Conservation (phyloP, 2,329 filamentous ascomycete genomes). For the Sporothrix protearum region DNA sequence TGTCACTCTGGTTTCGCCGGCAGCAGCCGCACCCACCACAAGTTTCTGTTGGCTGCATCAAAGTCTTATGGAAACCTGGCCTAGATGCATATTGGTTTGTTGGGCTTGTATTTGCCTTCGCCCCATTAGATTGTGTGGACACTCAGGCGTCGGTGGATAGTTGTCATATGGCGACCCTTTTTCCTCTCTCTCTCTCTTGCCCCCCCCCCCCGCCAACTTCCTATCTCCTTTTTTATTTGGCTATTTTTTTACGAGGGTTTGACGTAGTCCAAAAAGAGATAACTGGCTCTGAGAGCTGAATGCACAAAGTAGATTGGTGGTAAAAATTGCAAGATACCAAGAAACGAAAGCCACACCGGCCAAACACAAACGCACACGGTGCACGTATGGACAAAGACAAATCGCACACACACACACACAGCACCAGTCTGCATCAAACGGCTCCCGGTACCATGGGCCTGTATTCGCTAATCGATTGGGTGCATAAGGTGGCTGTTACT, state of each 20-base stretch:
- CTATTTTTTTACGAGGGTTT: background rate
- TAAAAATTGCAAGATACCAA: background rate
- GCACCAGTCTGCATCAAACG: background rate
- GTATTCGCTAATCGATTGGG: background rate
- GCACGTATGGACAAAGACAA: background rate
- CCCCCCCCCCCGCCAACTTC: too few species aligned
- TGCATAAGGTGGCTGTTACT: background rate
- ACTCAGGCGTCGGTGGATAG: too few species aligned
- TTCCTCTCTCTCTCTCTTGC: too few species aligned
- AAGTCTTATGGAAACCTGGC: background rate
- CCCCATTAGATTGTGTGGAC: background rate
- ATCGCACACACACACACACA: background rate
- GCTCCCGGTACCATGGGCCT: background rate
- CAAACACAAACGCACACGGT: background rate
- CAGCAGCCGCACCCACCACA: background rate
- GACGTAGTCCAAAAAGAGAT: too few species aligned
- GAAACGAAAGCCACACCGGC: background rate
- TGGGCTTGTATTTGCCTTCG: background rate
- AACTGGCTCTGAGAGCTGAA: background rate
- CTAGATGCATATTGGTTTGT: background rate
- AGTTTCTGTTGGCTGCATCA: background rate
- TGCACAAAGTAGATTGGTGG: background rate
- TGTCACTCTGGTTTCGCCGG: constrained; percentile 4
- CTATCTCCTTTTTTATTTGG: too few species aligned
- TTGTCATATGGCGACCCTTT: background rate